Percentiles rank a stretch among this genome's conserved stretches.
Evolutionary conservation across 2,329 filamentous ascomycete genomes (phyloP).

Genomic region (Aureobasidium sp.): DNA sequence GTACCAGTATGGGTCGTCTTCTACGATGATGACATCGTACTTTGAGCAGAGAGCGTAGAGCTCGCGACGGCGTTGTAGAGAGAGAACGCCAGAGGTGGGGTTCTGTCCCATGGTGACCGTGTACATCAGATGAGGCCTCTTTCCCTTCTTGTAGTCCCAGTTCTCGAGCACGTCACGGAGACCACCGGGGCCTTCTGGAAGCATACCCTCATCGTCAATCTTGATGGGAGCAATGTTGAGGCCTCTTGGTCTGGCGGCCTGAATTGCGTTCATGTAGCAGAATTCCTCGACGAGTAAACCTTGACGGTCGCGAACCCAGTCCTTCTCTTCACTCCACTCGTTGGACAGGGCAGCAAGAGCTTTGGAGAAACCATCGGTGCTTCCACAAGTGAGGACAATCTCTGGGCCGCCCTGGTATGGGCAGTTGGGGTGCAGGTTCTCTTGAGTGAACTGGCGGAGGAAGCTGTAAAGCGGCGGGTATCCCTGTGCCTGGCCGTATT

Average conservation of each 20-base stretch:
- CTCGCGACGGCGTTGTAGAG: conserved; percentile 63
- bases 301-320: conserved; percentile 62
- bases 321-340: conserved; percentile 61
- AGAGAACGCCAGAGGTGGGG: conserved; percentile 69
- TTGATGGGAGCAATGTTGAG: conserved; percentile 65
- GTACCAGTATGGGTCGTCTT: conserved; percentile 96
- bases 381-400: conserved; percentile 69
- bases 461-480: conserved; percentile 73
- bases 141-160: conserved; percentile 69
- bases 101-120: conserved; percentile 91
- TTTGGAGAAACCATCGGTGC: conserved; percentile 81
- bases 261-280: conserved; percentile 69
- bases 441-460: conserved; percentile 66
- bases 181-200: conserved; percentile 62
- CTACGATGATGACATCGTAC: conserved; percentile 83
- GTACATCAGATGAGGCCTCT: conserved; percentile 76
- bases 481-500: conserved; percentile 77
- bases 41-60: conserved; percentile 73
- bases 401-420: conserved; percentile 72
- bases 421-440: conserved; percentile 71
- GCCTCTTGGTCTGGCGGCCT: conserved; percentile 58
- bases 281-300: conserved; percentile 73
- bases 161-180: conserved; percentile 70
- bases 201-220: conserved; percentile 74
- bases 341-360: conserved; percentile 66